Evolutionary conservation across 2,329 filamentous ascomycete species (phyloP), one percentile per base, ranked within the genome.

Genomic region (Fusarium dlaminii): DNA sequence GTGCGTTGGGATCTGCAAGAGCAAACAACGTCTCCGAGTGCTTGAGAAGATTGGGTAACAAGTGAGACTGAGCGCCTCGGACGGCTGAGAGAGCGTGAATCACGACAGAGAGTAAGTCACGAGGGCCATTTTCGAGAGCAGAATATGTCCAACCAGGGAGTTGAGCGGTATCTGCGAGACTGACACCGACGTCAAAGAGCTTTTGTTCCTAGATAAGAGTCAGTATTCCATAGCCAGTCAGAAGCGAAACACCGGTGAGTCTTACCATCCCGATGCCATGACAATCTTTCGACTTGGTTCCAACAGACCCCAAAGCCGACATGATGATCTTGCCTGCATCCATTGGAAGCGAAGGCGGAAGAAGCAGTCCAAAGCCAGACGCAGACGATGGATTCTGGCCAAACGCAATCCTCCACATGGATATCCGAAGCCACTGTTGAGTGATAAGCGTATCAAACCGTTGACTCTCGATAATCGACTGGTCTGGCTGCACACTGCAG

Each of bases 401-500:
- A 54, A 80, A 79, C 0, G 75, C 77, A 5, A 81, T 73, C 2
- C 80, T 68, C 80, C 80, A 81, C 80, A 81, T 81, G 0, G 71
- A 77, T 8, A 81, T 63, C 0, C 80, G 70, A 1, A 81, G 68
- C 80, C 80, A 81, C 34, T 81, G 80, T 5, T 81, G 80, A 3
- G 80, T 81, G 22, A 81, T 72, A 6, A 81, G 77, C 0, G 80
- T 81, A 24, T 81, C 80, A 18, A 81, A 80, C 2, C 79, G 73
- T 39, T 81, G 80, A 30, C 80, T 81, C 45, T 80, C 79, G 4
- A 81, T 77, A 0, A 81, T 74, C 0, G 78, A 79, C 6, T 79
- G 73, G 11, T 73, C 74, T 3, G 79, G 72, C 20, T 79, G 77
- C 7, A 81, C 68, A 5, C 67, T 63, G n/a, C 77, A 76, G 0